Conservation (phyloP, 169 alveolate genomes). For the Eimeria zaria region DNA sequence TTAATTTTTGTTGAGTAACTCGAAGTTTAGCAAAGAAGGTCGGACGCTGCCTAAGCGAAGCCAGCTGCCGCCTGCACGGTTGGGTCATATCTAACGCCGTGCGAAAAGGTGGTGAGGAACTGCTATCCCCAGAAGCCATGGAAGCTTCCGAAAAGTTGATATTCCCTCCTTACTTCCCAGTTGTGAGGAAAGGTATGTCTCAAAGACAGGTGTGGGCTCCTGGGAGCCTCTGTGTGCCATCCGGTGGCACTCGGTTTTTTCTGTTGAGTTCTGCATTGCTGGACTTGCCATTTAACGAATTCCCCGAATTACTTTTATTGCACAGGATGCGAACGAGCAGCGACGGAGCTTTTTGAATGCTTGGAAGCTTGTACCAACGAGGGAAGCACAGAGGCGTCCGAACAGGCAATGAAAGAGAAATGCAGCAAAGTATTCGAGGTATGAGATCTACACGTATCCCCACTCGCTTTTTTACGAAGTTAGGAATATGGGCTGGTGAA, state of each 20-base stretch:
- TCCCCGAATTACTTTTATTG: background rate
- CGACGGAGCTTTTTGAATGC: slow-evolving; percentile 12
- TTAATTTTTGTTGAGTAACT: background rate
- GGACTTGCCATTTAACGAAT: background rate
- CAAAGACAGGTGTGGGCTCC: background rate
- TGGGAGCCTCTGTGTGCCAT: background rate
- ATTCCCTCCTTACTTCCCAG: slow-evolving; percentile 65
- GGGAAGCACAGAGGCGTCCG: slow-evolving; percentile 8
- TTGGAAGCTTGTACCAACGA: slow-evolving; percentile 11
- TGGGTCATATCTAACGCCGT: background rate
- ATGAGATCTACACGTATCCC: background rate
- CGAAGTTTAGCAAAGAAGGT: background rate
- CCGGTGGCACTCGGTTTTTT: background rate
- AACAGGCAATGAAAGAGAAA: background rate
- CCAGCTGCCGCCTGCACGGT: background rate
- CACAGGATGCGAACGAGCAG: slow-evolving; percentile 58
- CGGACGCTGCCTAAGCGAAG: background rate
- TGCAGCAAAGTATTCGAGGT: slow-evolving; percentile 53
- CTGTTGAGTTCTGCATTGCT: background rate
- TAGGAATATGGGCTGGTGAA: background rate
- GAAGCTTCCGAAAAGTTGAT: background rate
- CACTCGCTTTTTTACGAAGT: background rate
- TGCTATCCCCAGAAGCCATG: background rate
- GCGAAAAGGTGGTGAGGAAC: background rate
- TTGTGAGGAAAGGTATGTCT: slow-evolving; percentile 51